Evolutionary conservation across 768 basidiomycete species (phyloP).

Genomic region (Strobilomyces echinocephalus): DNA sequence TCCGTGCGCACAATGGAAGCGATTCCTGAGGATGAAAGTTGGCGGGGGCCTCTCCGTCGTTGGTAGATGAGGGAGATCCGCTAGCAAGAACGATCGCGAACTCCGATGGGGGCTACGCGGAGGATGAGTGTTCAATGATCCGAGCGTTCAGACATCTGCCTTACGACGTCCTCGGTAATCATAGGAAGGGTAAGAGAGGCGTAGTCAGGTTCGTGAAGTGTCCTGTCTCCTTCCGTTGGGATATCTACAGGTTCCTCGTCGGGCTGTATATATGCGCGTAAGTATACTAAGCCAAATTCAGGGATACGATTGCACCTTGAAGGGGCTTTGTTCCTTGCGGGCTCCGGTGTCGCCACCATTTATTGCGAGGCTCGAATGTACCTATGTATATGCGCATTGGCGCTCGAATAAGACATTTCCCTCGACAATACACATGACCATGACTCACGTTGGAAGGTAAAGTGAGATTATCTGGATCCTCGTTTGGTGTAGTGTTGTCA

Average conservation of each 20-base stretch:
- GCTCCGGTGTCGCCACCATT: neutral
- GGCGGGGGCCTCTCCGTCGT: neutral
- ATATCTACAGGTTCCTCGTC: neutral
- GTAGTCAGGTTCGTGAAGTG: neutral
- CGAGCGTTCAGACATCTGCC: neutral
- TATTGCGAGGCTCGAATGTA: neutral
- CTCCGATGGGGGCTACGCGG: neutral
- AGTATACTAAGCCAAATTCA: neutral
- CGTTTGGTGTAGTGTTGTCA: neutral
- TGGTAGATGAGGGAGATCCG: neutral
- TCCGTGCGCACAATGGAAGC: neutral
- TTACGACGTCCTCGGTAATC: slow-evolving; percentile 8
- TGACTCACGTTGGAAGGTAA: slow-evolving; percentile 2
- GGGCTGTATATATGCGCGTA: slow-evolving; percentile 22
- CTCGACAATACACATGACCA: neutral
- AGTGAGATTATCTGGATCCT: neutral
- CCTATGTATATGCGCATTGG: slow-evolving; percentile 16
- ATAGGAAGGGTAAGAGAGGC: neutral
- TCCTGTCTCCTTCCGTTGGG: neutral
- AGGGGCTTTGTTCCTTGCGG: neutral
- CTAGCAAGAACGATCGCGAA: neutral
- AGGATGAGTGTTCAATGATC: slow-evolving; percentile 1
- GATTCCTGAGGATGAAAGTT: neutral
- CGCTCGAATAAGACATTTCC: neutral
- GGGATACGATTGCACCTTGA: slow-evolving; percentile 4